Conservation (phyloP, 2,329 filamentous ascomycete genomes). For the Trichoderma aggressivum region DNA sequence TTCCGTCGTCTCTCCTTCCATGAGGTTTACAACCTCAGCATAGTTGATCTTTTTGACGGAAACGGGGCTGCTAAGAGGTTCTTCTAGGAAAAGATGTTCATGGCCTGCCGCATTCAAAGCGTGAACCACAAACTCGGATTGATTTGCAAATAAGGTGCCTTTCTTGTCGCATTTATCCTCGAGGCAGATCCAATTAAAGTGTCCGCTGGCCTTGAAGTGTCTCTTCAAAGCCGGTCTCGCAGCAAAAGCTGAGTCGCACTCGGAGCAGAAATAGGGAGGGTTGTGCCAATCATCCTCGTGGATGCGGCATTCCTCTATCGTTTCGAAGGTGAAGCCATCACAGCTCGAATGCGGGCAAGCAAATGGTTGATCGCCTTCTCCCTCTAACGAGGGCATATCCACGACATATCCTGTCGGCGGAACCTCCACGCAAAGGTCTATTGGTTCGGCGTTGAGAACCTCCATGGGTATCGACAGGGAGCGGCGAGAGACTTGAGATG, state of each 20-base stretch:
- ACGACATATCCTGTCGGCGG: not conserved
- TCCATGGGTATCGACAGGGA: not conserved
- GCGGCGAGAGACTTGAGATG: not conserved
- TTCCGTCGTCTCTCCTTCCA: not conserved
- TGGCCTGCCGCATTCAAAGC: not conserved
- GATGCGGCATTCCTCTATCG: constrained; percentile 23
- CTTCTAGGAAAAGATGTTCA: not conserved
- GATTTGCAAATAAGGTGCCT: not conserved
- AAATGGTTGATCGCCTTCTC: not conserved
- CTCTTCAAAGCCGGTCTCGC: constrained; percentile 23
- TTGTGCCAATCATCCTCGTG: constrained; percentile 28
- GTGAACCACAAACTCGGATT: not conserved
- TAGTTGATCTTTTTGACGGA: not conserved
- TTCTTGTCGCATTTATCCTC: not conserved
- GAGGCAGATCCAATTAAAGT: constrained; percentile 8
- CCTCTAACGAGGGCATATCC: not conserved
- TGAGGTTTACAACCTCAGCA: not conserved
- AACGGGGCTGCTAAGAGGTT: not conserved
- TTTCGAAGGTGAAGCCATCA: constrained; percentile 26
- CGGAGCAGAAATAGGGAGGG: constrained; percentile 23
- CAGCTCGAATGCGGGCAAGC: constrained; percentile 27
- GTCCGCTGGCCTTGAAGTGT: constrained; percentile 20
- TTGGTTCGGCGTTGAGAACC: not conserved
- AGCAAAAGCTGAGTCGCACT: constrained; percentile 25
- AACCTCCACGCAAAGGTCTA: not conserved